Evolutionary conservation across 176 grass and related monocot species (phyloP).

Genomic region (Zea mays): DNA sequence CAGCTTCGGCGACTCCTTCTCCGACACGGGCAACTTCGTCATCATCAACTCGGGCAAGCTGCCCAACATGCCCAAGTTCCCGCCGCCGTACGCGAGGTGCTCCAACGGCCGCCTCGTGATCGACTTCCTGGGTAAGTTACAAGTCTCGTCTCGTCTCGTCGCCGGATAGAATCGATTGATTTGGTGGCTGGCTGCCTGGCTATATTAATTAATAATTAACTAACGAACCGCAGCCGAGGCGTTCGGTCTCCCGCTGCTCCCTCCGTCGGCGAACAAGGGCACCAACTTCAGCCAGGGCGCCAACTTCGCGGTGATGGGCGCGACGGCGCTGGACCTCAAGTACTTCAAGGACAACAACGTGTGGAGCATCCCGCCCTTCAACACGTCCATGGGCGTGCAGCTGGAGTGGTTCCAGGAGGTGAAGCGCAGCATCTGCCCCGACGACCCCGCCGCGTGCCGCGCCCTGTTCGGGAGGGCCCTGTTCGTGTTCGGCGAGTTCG

Average conservation of each 20-base stretch:
- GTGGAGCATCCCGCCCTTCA: slow-evolving; percentile 60
- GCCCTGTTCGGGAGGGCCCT: slow-evolving; percentile 58
- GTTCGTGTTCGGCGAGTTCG: slow-evolving; percentile 88
- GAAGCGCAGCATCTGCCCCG: slow-evolving; percentile 51
- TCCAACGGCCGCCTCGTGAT: slow-evolving; percentile 80
- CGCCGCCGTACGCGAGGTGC: slow-evolving; percentile 70
- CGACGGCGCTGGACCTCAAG: slow-evolving; percentile 63
- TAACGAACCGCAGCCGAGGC: slow-evolving; percentile 56
- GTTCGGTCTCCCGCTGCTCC: slow-evolving; percentile 54
- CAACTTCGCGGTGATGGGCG: slow-evolving; percentile 82
- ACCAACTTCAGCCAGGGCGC: slow-evolving; percentile 80
- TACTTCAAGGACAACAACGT: slow-evolving; percentile 71
- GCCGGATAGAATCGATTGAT: no score
- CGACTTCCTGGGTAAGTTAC: slow-evolving; percentile 65
- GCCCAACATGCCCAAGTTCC: slow-evolving; percentile 65
- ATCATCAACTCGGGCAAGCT: slow-evolving; percentile 71
- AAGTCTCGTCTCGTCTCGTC: no score
- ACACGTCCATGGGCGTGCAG: slow-evolving; percentile 68
- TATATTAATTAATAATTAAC: no score
- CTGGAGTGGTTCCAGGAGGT: slow-evolving; percentile 72
- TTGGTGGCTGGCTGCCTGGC: no score
- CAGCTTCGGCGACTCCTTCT: slow-evolving; percentile 90
- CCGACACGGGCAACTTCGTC: slow-evolving; percentile 81
- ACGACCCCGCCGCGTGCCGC: slow-evolving; percentile 34
- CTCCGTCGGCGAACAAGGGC: slow-evolving; percentile 55